Base-by-base conservation (phyloP, 1,284 basidiomycete genomes). In the Heterobasidion annosum region DNA sequence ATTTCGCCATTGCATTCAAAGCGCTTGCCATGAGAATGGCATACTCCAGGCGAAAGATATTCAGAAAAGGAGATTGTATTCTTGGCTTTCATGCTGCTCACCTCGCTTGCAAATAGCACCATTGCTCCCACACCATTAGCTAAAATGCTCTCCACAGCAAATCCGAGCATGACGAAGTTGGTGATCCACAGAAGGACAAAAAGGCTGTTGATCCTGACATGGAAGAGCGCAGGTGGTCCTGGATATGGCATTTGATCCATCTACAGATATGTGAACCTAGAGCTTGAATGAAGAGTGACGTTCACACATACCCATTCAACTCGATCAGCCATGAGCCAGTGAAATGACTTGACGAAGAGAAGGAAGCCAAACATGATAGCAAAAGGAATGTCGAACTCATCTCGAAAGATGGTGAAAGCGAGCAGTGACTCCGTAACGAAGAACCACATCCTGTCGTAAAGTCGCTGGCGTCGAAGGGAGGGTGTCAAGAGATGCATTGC, bases 391-490 rank as follows among this genome's bases (percentile, higher is more conserved):
- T 97, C 91, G 68, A 94, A 93, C 68, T 93, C 91, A 68, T 94
- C 90, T 55, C 94, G 81, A 73, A 99, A 99, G 63, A 98, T 98
- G 34, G 96, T 96, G 66, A 98, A 89, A 2, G 96, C 96, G 49
- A 99, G 75, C 43, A 99, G 76, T 6, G 92, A 95, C 68, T 99
- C 96, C 0, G 95, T 98, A 54, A 98, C 82, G 69, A 97, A 97
- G 73, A 96, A 95, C 96, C 97, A 98, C 46, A 93, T 79, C 58
- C 92, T 80, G 67, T 99, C 96, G 69, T 97, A 97, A 1, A 99
- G 76, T 48, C 95, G 88, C 92, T 95, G 65, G 2, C 54, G 40
- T 9, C 32, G 46, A 47, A 3, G 49, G 56, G 50, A 54, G 50
- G 33, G 44, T 46, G 32, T 45, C 34, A 52, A 16, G 43, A 50